Evolutionary conservation across 345 rosid species (phyloP).

Genomic region (Hypericum perforatum): DNA sequence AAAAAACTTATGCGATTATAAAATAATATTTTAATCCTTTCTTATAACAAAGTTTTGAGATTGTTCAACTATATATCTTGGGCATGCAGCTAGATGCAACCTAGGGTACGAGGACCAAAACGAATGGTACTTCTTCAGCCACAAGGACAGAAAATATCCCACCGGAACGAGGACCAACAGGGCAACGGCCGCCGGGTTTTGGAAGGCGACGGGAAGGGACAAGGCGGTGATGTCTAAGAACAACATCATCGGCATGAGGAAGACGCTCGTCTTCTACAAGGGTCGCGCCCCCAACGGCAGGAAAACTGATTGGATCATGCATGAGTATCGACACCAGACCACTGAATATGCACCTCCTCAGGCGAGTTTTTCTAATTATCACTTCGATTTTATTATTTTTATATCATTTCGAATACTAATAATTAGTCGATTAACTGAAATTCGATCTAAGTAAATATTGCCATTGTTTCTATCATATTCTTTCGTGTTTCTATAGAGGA

Average conservation of each 20-base stretch:
- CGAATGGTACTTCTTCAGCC: slow-evolving; percentile 97
- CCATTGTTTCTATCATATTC: too few relatives aligned
- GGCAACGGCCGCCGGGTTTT: slow-evolving; percentile 87
- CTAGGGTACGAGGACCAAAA: slow-evolving; percentile 71
- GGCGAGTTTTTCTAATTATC: slow-evolving; percentile 22
- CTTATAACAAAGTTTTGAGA: too few relatives aligned
- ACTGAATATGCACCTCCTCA: slow-evolving; percentile 60
- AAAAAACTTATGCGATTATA: too few relatives aligned
- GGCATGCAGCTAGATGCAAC: slow-evolving; percentile 53
- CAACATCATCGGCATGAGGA: slow-evolving; percentile 78
- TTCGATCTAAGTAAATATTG: too few relatives aligned
- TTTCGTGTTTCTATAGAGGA: too few relatives aligned
- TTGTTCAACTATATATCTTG: too few relatives aligned
- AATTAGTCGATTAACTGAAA: too few relatives aligned
- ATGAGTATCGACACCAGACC: slow-evolving; percentile 83
- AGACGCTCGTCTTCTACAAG: slow-evolving; percentile 81
- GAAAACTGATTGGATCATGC: slow-evolving; percentile 93
- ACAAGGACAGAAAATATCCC: slow-evolving; percentile 92
- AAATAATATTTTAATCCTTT: too few relatives aligned
- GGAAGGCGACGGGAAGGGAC: slow-evolving; percentile 98
- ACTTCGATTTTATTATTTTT: too few relatives aligned
- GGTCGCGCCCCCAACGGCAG: slow-evolving; percentile 95
- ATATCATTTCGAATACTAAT: too few relatives aligned
- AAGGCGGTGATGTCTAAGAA: slow-evolving; percentile 77
- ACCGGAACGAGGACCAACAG: slow-evolving; percentile 88